Conservation (phyloP, 2,329 filamentous ascomycete genomes). For the Fusarium sp. region DNA sequence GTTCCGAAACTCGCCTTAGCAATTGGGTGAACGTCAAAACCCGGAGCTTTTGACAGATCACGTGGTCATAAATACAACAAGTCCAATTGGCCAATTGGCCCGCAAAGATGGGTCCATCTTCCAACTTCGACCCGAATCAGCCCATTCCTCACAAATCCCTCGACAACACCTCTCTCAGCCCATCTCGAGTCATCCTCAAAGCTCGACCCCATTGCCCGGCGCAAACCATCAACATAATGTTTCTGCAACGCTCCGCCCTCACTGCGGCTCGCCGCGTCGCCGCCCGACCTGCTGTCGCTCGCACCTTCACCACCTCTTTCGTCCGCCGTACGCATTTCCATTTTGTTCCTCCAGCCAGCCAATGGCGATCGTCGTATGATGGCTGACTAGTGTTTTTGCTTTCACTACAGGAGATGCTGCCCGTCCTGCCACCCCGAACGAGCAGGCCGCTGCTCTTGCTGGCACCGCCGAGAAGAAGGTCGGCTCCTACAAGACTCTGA, state of each 20-base stretch:
- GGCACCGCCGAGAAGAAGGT: slow-evolving; percentile 56
- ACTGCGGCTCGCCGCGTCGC: slow-evolving; percentile 68
- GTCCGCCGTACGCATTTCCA: slow-evolving; percentile 63
- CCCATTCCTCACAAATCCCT: slow-evolving; percentile 59
- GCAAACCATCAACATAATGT: slow-evolving; percentile 55
- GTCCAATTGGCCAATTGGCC: slow-evolving; percentile 50
- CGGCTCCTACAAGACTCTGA: slow-evolving; percentile 56
- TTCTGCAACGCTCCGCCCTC: slow-evolving; percentile 70
- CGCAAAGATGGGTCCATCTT: slow-evolving; percentile 43
- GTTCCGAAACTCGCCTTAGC: slow-evolving; percentile 24
- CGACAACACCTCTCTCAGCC: slow-evolving; percentile 47
- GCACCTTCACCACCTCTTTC: slow-evolving; percentile 68
- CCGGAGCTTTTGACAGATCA: slow-evolving; percentile 41
- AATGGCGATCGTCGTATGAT: slow-evolving; percentile 47
- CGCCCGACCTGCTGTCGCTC: slow-evolving; percentile 62
- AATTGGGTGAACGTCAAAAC: slow-evolving; percentile 22
- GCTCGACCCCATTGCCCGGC: slow-evolving; percentile 37
- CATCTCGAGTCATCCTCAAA: slow-evolving; percentile 36
- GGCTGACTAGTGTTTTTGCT: slow-evolving; percentile 39
- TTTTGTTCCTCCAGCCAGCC: slow-evolving; percentile 37
- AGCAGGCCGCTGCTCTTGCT: slow-evolving; percentile 50
- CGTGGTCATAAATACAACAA: slow-evolving; percentile 41
- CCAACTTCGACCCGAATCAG: slow-evolving; percentile 55
- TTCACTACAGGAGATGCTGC: slow-evolving; percentile 49
- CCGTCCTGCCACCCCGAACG: slow-evolving; percentile 48